phyloP scores from a whole-genome alignment of 2,329 filamentous ascomycete species.

The Balansia obtecta region DNA sequence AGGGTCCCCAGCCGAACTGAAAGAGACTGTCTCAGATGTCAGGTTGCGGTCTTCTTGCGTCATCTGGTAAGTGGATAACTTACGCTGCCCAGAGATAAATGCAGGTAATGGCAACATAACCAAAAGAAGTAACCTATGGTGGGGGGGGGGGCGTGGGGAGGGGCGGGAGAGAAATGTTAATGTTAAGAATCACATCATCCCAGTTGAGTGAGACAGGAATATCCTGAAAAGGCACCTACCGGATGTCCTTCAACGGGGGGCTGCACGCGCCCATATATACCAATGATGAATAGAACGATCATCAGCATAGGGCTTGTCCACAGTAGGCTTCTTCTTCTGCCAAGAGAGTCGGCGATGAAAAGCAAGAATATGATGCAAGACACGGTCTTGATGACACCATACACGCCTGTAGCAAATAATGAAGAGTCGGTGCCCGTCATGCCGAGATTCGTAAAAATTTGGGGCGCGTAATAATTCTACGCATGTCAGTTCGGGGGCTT shows the following conservation, averaged over 20 bases:
- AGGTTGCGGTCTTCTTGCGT: conserved; percentile 9
- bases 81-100: conserved; percentile 58
- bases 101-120: conserved; percentile 57
- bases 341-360: conserved; percentile 57
- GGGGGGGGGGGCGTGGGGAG: too few relatives aligned
- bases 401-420: conserved; percentile 62
- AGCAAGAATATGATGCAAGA: conserved; percentile 52
- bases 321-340: conserved; percentile 46
- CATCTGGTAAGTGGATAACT: conserved; percentile 8
- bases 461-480: conserved; percentile 54
- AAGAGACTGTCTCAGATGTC: conserved; percentile 33
- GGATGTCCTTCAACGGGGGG: conserved; percentile 39
- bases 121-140: conserved; percentile 44
- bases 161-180: neutral
- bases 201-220: too few relatives aligned
- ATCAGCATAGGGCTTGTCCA: conserved; percentile 54
- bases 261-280: conserved; percentile 53
- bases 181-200: neutral
- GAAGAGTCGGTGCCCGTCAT: conserved; percentile 41
- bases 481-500: neutral
- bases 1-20: conserved; percentile 59
- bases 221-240: conserved; percentile 17
- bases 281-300: conserved; percentile 55
- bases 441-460: conserved; percentile 55
- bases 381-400: conserved; percentile 58